A percentile compares a stretch with the other conserved stretches of the same genome.
phyloP scores from a whole-genome alignment of 495 filamentous ascomycete species.

The Chaetomium cochliodes region DNA sequence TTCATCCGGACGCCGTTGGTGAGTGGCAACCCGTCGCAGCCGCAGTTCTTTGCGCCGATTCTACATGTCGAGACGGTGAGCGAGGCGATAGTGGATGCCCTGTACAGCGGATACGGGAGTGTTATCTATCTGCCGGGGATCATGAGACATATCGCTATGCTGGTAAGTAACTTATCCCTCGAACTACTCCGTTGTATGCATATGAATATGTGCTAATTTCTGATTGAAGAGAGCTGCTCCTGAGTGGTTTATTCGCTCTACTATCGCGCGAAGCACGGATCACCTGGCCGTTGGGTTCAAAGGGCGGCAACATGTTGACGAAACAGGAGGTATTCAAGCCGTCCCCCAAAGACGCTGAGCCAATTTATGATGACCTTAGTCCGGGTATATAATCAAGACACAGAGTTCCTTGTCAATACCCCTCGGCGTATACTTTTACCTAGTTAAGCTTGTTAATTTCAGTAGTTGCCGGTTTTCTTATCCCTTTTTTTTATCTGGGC shows the following conservation, averaged over 20 bases:
- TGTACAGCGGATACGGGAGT: constrained; percentile 37
- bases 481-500: too few species aligned
- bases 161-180: too few species aligned
- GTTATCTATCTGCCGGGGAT: constrained; percentile 39
- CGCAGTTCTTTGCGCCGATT: constrained; percentile 38
- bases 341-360: background rate
- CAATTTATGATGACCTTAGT: background rate
- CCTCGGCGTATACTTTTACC: too few species aligned
- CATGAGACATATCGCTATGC: constrained; percentile 34
- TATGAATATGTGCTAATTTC: background rate
- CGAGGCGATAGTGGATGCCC: constrained; percentile 36
- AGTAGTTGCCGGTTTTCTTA: too few species aligned
- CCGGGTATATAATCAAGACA: too few species aligned
- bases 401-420: too few species aligned
- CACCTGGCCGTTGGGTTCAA: constrained; percentile 8
- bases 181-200: background rate
- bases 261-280: background rate
- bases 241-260: constrained; percentile 15
- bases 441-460: too few species aligned
- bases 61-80: constrained; percentile 41
- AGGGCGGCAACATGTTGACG: constrained; percentile 16
- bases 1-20: constrained; percentile 42
- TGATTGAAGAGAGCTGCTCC: constrained; percentile 17
- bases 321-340: constrained; percentile 11
- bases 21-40: constrained; percentile 32